These are phyloP conservation scores for Pleurotus ostreatus DNA, from an alignment of 768 basidiomycete genomes.

Conservation along the genomic window DNA sequence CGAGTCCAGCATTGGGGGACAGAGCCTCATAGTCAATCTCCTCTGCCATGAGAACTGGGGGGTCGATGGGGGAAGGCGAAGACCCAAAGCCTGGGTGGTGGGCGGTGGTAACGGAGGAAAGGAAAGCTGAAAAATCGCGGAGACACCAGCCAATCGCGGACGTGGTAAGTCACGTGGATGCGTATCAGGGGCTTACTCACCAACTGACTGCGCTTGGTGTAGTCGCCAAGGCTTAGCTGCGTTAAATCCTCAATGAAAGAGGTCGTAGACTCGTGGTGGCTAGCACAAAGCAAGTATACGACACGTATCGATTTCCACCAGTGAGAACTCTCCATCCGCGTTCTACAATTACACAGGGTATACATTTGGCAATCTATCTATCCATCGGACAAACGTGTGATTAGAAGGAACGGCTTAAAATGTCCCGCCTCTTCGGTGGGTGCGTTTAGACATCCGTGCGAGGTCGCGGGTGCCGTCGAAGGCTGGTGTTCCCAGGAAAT, in stretches of 20 bases:
- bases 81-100: background rate
- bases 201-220: no score
- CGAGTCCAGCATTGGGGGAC: constrained; percentile 76
- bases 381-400: background rate
- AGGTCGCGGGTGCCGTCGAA: background rate
- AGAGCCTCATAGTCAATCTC: constrained; percentile 48
- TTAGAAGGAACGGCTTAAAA: background rate
- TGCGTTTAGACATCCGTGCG: background rate
- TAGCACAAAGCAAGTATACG: no score
- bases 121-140: constrained; percentile 7
- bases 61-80: constrained; percentile 6
- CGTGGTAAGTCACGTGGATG: background rate
- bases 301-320: no score
- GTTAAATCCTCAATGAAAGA: no score
- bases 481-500: background rate
- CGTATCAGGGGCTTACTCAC: no score
- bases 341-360: no score
- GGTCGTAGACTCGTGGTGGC: no score
- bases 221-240: no score
- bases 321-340: no score
- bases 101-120: constrained; percentile 8
- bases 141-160: constrained; percentile 3
- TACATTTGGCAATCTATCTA: no score
- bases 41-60: constrained; percentile 27
- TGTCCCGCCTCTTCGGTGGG: background rate